Evolutionary conservation across 2,329 filamentous ascomycete genomes (phyloP), one percentile per base, ranked within the genome.

Genomic region (Byssochlamys sp.): DNA sequence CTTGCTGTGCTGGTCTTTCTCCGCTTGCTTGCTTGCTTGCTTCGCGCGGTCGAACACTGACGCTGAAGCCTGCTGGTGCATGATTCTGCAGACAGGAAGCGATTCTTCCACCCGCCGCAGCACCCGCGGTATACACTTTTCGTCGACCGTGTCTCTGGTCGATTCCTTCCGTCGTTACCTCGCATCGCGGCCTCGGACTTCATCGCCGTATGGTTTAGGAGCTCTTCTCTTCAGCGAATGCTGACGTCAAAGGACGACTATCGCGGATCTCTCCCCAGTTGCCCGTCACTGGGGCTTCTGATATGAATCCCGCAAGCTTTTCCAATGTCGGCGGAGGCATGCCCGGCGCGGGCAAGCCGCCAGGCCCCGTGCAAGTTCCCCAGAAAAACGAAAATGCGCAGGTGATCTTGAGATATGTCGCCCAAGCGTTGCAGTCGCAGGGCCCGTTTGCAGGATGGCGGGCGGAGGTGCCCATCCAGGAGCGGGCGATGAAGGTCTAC

Each of bases 361-460:
- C 63, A 33, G 65, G 62, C 54, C 67, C 68, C 52, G 71, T 71
- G 66, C 69, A 69, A 60, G 65, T 59, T 39, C 62, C 59, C 27
- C 65, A 64, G 33, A 71, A 68, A 49, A 67, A 66, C 25, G 70
- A 76, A 54, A 73, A 71, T 60, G 65, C 67, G 27, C 66, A 71
- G 49, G 62, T 69, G 55, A 68, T 78, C 26, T 61, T 72, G 59
- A 69, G 67, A 50, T 69, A 73, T 63, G 71, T 78, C 54, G 67
- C 69, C 56, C 68, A 73, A 54, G 66, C 66, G 48, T 64, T 79
- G 56, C 70, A 74, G 54, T 64, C 62, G 12, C 75, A 78, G 61
- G 74, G 73, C 12, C 69, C 73, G 2, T 77, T 73, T 55, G 68
- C 63, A 29, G 77, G 76, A 58, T 79, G 77, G 77, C 72, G 76